Conservation (phyloP, 2,329 filamentous ascomycete genomes). For the Mycogone perniciosa region DNA sequence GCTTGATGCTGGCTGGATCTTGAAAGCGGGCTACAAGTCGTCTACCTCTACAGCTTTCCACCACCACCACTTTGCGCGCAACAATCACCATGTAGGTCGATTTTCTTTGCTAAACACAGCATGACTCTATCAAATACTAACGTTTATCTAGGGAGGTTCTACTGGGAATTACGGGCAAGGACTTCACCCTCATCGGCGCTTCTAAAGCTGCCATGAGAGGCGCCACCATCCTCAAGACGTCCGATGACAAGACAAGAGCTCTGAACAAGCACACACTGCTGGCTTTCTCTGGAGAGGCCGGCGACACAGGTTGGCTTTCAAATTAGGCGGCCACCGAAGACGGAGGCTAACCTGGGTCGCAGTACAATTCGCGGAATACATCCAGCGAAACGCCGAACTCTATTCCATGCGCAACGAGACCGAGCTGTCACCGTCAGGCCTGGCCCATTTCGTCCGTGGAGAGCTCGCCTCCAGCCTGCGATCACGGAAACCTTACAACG, state of each 20-base stretch:
- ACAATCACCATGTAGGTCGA: constrained; percentile 13
- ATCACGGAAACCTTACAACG: constrained; percentile 89
- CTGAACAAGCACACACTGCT: constrained; percentile 93
- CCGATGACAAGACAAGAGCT: constrained; percentile 91
- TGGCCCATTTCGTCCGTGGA: constrained; percentile 88
- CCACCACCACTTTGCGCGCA: constrained; percentile 12
- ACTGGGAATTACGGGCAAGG: constrained; percentile 96
- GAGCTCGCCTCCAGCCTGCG: constrained; percentile 87
- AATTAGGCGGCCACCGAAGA: background rate
- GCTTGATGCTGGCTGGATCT: constrained; percentile 3
- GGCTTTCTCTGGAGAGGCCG: constrained; percentile 92
- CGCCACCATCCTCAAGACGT: constrained; percentile 87
- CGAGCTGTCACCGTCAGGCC: constrained; percentile 81
- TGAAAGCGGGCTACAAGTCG: constrained; percentile 6
- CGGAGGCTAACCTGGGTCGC: constrained; percentile 20
- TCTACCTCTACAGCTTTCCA: constrained; percentile 16
- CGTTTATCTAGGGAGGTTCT: constrained; percentile 74
- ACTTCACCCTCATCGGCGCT: constrained; percentile 96
- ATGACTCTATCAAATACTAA: constrained; percentile 5
- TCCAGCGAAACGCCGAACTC: constrained; percentile 95
- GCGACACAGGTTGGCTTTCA: constrained; percentile 69
- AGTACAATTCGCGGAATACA: constrained; percentile 99
- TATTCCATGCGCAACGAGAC: constrained; percentile 98
- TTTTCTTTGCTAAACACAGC: background rate
- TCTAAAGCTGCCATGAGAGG: constrained; percentile 98